Percentiles rank a stretch among this genome's conserved stretches.
phyloP scores from a whole-genome alignment of 2,329 filamentous ascomycete species.

The Dryadomyces sulphureus region DNA sequence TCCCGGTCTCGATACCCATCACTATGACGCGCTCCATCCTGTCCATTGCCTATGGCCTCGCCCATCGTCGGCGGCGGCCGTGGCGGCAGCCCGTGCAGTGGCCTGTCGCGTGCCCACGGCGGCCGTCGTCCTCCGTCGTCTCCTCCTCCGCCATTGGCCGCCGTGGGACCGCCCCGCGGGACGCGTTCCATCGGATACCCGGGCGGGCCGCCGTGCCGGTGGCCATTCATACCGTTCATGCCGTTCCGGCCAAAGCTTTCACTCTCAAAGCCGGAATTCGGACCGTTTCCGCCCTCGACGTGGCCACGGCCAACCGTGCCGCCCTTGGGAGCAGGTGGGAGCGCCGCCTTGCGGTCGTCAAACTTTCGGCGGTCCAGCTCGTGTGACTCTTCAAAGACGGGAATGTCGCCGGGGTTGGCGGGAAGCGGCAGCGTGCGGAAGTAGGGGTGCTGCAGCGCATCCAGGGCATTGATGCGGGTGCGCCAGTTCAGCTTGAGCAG shows the following conservation, averaged over 20 bases:
- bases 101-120: slow-evolving; percentile 40
- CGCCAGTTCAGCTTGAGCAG: slow-evolving; percentile 82
- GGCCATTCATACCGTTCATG: neutral
- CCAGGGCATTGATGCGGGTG: slow-evolving; percentile 78
- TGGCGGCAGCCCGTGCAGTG: slow-evolving; percentile 26
- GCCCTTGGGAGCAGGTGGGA: slow-evolving; percentile 82
- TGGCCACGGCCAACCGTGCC: slow-evolving; percentile 72
- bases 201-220: slow-evolving; percentile 11
- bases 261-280: slow-evolving; percentile 34
- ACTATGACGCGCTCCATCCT: slow-evolving; percentile 19
- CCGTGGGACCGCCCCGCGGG: slow-evolving; percentile 15
- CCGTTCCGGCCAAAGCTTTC: slow-evolving; percentile 27
- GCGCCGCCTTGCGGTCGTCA: slow-evolving; percentile 66
- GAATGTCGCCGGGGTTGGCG: slow-evolving; percentile 72
- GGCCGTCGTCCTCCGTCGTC: slow-evolving; percentile 26
- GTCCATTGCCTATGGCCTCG: too few relatives aligned
- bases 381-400: slow-evolving; percentile 84
- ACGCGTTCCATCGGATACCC: slow-evolving; percentile 16
- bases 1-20: slow-evolving; percentile 25
- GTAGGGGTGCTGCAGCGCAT: slow-evolving; percentile 84
- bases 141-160: neutral
- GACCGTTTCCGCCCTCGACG: slow-evolving; percentile 26
- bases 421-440: slow-evolving; percentile 70
- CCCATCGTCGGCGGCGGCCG: slow-evolving; percentile 33
- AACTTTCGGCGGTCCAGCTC: slow-evolving; percentile 90